Base-by-base conservation (phyloP, 352 stramenopile genomes). In the Pythium oligandrum region DNA sequence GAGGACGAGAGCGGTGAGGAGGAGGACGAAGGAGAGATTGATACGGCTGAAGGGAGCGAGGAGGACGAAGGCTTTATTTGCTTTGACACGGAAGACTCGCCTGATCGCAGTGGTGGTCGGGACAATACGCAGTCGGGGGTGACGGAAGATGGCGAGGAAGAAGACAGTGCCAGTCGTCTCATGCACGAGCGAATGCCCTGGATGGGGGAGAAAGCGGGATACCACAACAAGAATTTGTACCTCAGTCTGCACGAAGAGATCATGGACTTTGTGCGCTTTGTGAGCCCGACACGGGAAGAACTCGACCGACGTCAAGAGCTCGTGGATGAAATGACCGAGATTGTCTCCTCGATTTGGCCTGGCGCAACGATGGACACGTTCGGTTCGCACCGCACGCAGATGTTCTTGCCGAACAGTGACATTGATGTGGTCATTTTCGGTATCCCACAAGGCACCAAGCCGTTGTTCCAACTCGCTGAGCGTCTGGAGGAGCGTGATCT, bases 221-320 rank as follows among this genome's bases (percentile, higher is more conserved):
- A 90, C 53, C 70, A 62, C 40, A 55, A 78, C 52, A 58, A 52
- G 36, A 93, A 93, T 44, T 62, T 92, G 34, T 93, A 97, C 47
- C 66, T 96, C 39, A 78, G 75, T 56, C 70, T 98, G 6, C 95
- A 98, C 68, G 93, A 98, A 55, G 95, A 98, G 78, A 97, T 98
- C 62, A 86, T 98, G 51, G 82, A 95, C 50, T 98, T 98, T 86
- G 78, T 88, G 37, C 71, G 72, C 26, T 86, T 98, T 37, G 91
- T 98, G 66, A 88, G 86, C 58, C 92, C 91, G 6, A 88, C 75
- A 0, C 43, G 68, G 6, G 68, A 90, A 2, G 95, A 98, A 58
- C 59, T 92, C 26, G 59, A 65, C 44, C 53, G 71, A 43, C 73
- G 93, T 26, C 55, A 75, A n/a, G 63, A 70, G 4, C 64, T 97